Conservation (phyloP, 2,329 filamentous ascomycete genomes). For the Tolypocladium endophyticum region DNA sequence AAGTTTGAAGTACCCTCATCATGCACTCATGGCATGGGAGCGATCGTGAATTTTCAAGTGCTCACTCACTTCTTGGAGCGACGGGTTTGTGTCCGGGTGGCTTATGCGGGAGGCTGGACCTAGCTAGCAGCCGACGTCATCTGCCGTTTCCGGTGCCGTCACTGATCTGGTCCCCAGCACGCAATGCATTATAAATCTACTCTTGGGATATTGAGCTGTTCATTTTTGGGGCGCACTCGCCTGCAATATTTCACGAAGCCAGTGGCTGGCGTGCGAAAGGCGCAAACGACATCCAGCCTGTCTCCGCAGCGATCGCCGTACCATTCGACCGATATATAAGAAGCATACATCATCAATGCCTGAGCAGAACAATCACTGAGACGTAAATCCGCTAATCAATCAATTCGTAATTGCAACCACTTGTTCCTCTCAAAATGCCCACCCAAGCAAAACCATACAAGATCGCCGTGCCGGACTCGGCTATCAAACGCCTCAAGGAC, state of each 20-base stretch:
- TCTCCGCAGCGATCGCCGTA: not conserved
- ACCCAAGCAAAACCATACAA: slow-evolving; percentile 19
- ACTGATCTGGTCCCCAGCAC: not conserved
- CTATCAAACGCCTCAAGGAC: slow-evolving; percentile 16
- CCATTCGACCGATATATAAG: not conserved
- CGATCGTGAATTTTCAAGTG: not conserved
- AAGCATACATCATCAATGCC: not conserved
- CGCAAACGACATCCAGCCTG: not conserved
- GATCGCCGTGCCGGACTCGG: slow-evolving; percentile 21
- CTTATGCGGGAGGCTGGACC: not conserved
- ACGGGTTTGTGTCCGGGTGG: not conserved
- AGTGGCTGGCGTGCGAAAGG: not conserved
- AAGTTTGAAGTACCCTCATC: too few species aligned
- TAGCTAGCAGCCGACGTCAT: not conserved
- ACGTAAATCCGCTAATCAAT: not conserved
- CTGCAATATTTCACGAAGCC: not conserved
- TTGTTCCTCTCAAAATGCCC: not conserved
- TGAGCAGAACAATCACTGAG: too few species aligned
- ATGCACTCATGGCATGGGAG: too few species aligned
- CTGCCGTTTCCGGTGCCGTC: not conserved
- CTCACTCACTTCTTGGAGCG: not conserved
- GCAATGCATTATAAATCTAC: not conserved
- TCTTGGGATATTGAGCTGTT: not conserved
- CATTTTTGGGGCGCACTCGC: not conserved
- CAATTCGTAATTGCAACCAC: not conserved